These are phyloP conservation scores for Puya raimondii DNA, from an alignment of 176 grass and related monocot genomes.

Conservation along the genomic window DNA sequence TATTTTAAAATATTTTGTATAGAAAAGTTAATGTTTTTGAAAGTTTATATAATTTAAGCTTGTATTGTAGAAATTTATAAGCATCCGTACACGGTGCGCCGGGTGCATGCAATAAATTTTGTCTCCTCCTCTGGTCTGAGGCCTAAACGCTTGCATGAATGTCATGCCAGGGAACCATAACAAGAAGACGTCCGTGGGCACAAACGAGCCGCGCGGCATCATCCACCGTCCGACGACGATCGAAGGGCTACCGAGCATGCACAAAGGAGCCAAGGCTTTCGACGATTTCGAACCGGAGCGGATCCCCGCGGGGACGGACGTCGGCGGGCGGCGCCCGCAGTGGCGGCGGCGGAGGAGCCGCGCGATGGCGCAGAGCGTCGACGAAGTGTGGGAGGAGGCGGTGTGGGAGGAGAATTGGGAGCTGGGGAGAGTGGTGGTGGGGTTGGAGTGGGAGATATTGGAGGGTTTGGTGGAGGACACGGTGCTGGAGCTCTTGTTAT, in stretches of 20 bases:
- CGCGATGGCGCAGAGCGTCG: conserved; percentile 40
- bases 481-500: conserved; percentile 33
- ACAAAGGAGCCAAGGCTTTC: not conserved
- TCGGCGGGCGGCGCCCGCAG: conserved; percentile 19
- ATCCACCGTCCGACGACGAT: conserved; percentile 4
- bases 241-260: conserved; percentile 11
- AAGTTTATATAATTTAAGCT: too few relatives aligned
- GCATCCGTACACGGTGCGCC: too few relatives aligned
- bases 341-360: conserved; percentile 34
- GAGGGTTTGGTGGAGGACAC: conserved; percentile 50
- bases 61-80: too few relatives aligned
- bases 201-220: not conserved
- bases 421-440: conserved; percentile 31
- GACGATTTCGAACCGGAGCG: not conserved
- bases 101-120: not conserved
- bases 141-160: too few relatives aligned
- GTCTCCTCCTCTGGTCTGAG: too few relatives aligned
- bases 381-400: conserved; percentile 41
- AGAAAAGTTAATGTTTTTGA: too few relatives aligned
- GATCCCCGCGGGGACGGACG: not conserved
- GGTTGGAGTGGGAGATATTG: conserved; percentile 51
- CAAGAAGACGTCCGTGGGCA: not conserved
- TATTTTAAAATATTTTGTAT: too few relatives aligned
- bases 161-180: not conserved
- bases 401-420: conserved; percentile 43